Base-by-base conservation (phyloP, 2,329 filamentous ascomycete species). In the Botrytis byssoidea region DNA sequence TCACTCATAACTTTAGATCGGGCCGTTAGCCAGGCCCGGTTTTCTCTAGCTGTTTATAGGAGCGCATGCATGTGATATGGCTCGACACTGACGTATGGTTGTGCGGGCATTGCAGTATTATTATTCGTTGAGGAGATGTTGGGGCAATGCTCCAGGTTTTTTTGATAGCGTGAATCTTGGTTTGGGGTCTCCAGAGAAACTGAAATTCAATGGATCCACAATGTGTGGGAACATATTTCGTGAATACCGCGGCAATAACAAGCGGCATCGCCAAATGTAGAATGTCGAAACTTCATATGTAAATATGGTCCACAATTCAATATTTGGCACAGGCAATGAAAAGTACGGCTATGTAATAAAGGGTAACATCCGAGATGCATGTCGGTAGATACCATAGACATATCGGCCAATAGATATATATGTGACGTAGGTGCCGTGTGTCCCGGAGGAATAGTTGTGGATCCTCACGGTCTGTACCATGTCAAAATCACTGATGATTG, bases 101-200 rank as follows among this genome's bases (percentile, higher is more conserved):
- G 35, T 68, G 18, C 48, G n/a, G 18, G 6, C 8, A 8, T 10
- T 16, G 8, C 14, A n/a, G 44, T 22, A 51, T 16, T 16, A 57
- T 57, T 40, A 20, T 32, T 57, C 22, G 66, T 22, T 57, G 66
- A 42, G 66, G 66, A 35, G 35, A 57, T 68, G n/a, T 32, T 12
- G 25, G 35, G 35, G 35, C 18, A 32, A 40, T 42, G 35, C 48
- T 68, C 66, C 48, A 57, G 35, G 55, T 29, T 68, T 57, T 48
- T 20, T 57, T 42, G 48, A 42, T 10, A 57, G 48, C 8, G 48
- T 42, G n/a, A 37, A 68, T 57, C 10, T 57, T 68, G 48, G 16
- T 57, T 68, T 68, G 66, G 66, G 66, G 66, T 68, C 66, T 42
- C 66, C 66, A 68, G 66, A 68, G 29, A n/a, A 66, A 29, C 4